phyloP scores from a whole-genome alignment of 257 asterid species.

The Solanum chiquidenum region DNA sequence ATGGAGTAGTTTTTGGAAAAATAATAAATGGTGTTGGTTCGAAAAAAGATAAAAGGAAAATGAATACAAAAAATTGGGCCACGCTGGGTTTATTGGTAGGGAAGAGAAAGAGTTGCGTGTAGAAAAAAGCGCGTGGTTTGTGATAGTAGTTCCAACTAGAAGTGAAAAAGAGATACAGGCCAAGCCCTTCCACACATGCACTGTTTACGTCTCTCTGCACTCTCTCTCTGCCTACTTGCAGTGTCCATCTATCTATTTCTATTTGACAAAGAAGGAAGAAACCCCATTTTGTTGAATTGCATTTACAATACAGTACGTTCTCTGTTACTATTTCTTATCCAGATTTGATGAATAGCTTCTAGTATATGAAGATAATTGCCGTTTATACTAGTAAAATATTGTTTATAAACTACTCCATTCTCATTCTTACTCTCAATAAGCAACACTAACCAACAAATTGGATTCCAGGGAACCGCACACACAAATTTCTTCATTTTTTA shows the following conservation, averaged over 20 bases:
- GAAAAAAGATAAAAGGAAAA: neutral
- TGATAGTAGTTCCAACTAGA: neutral
- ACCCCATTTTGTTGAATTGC: neutral
- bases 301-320: neutral
- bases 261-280: neutral
- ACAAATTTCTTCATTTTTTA: too few species aligned
- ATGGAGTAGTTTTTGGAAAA: neutral
- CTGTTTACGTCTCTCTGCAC: neutral
- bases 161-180: neutral
- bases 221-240: neutral
- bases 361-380: neutral
- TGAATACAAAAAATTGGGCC: neutral
- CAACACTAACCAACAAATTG: neutral
- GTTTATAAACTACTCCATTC: neutral
- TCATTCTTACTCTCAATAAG: neutral
- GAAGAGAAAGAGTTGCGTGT: constrained; percentile 14
- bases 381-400: neutral
- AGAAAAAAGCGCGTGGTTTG: constrained; percentile 5
- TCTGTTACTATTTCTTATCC: neutral
- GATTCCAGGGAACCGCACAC: neutral
- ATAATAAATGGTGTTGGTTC: neutral
- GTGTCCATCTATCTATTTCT: neutral
- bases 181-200: neutral
- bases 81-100: neutral
- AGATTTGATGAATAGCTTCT: neutral